Evolutionary conservation across 2,329 filamentous ascomycete species (phyloP), one percentile per base, ranked within the genome.

Genomic region (Cercospora janseana): DNA sequence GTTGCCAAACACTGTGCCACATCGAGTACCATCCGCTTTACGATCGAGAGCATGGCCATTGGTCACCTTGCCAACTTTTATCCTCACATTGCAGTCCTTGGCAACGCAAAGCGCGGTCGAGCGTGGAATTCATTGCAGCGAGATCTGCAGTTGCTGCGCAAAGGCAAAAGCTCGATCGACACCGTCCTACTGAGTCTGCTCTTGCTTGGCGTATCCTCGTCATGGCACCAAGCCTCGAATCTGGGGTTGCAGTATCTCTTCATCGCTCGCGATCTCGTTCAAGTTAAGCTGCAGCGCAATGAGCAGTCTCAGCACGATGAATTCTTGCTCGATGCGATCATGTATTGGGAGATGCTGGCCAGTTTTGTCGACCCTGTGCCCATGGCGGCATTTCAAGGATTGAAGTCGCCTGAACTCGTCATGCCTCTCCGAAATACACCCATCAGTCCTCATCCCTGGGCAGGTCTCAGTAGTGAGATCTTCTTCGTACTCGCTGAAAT

Each of bases 21-120:
- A n/a, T 81, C 79, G 0, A 69, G 77, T 13, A 78, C 79, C 0
- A 79, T 83, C 43, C 80, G 78, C 59, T 80, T 78, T 38, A 79
- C 79, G 2, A 80, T 83, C 37, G 80, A 83, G 57, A 82, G 80
- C 56, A 84, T 83, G 80, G 79, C 80, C 1, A 79, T 80, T 6
- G 80, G 80, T 3, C 80, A 80, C 15, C 68, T 83, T 0, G 76
- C 79, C 1, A 79, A 81, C 60, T 71, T 79, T 47, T 80, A 79
- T 48, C 79, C 74, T 4, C 72, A 73, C 44, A 80, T 78, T 70
- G 74, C 69, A 18, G 70, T 68, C 6, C 71, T 75, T 20, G 79
- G 75, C 4, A 66, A 72, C 20, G 76, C 74, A 57, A 75, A 77
- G 68, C 79, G 77, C 52, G 70, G 70, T 48, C 78, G 80, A 58